Evolutionary conservation across 225 moss, liverwort and hornwort genomes (phyloP).

Genomic region (Ulota crispa): DNA sequence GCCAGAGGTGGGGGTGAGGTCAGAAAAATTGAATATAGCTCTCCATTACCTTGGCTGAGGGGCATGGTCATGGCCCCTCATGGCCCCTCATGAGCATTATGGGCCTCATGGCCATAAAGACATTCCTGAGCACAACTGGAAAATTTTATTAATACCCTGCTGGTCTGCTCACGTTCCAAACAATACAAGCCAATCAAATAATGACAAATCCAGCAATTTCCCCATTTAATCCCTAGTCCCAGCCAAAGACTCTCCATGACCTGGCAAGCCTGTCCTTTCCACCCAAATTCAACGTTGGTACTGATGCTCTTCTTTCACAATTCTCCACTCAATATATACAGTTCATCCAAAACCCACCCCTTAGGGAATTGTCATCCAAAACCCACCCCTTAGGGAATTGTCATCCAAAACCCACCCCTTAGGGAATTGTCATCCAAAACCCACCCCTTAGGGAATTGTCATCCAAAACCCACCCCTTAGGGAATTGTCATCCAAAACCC

Average conservation of each 20-base stretch:
- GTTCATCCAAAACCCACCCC: neutral
- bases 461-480: too few relatives aligned
- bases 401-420: too few relatives aligned
- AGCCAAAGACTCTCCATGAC: constrained; percentile 16
- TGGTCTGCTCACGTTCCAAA: neutral
- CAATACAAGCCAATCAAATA: constrained; percentile 8
- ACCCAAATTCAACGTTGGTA: neutral
- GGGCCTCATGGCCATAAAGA: neutral
- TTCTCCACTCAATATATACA: neutral
- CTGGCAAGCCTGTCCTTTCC: constrained; percentile 10
- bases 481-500: neutral
- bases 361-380: too few relatives aligned
- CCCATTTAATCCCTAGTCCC: neutral
- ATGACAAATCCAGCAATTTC: neutral
- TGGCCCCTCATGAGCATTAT: too few relatives aligned
- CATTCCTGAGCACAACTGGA: constrained; percentile 8
- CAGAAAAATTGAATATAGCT: constrained; percentile 22
- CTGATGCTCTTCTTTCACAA: neutral
- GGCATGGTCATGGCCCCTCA: too few relatives aligned
- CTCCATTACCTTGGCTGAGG: constrained; percentile 3
- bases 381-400: too few relatives aligned
- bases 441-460: too few relatives aligned
- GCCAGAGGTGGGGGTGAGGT: neutral
- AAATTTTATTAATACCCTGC: neutral
- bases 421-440: neutral